Evolutionary conservation across 192 early-diverging fungal genomes (phyloP).

Genomic region (Coemansia nantahalensis): DNA sequence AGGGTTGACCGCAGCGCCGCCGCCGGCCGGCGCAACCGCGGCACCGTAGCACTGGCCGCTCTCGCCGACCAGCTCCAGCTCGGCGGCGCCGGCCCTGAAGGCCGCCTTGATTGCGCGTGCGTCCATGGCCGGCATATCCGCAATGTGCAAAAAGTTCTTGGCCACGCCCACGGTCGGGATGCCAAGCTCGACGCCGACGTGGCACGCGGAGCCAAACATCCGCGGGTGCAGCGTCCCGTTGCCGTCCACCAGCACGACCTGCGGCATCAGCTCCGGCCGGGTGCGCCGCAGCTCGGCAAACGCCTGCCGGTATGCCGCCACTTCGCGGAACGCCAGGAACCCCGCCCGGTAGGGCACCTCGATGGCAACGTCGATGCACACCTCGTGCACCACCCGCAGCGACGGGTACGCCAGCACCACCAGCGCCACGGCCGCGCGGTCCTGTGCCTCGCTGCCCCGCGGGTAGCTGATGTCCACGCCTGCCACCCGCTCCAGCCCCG

Average conservation of each 20-base stretch:
- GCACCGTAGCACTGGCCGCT: constrained; percentile 55
- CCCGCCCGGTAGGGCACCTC: constrained; percentile 80
- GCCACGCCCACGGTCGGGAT: constrained; percentile 84
- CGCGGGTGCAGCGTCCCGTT: constrained; percentile 88
- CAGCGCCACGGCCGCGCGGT: constrained; percentile 68
- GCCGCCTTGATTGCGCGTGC: constrained; percentile 57
- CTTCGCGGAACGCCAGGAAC: constrained; percentile 92
- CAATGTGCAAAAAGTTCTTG: constrained; percentile 86
- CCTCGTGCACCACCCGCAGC: constrained; percentile 65
- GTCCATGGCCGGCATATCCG: constrained; percentile 38
- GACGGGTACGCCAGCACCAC: constrained; percentile 69
- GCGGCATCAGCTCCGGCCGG: constrained; percentile 63
- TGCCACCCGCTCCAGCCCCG: constrained; percentile 59
- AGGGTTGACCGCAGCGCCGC: constrained; percentile 61
- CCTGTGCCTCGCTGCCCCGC: constrained; percentile 38
- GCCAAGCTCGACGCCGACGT: constrained; percentile 68
- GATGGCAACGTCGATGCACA: constrained; percentile 59
- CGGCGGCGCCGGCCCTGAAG: constrained; percentile 33
- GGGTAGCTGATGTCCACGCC: constrained; percentile 78
- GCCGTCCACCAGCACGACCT: constrained; percentile 83
- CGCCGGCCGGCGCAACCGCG: constrained; percentile 51
- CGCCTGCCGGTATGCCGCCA: constrained; percentile 58
- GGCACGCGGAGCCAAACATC: constrained; percentile 82
- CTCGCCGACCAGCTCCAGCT: constrained; percentile 46
- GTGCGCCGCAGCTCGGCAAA: constrained; percentile 54